Conservation (phyloP, 768 basidiomycete genomes). For the Boletus rubescentipes region DNA sequence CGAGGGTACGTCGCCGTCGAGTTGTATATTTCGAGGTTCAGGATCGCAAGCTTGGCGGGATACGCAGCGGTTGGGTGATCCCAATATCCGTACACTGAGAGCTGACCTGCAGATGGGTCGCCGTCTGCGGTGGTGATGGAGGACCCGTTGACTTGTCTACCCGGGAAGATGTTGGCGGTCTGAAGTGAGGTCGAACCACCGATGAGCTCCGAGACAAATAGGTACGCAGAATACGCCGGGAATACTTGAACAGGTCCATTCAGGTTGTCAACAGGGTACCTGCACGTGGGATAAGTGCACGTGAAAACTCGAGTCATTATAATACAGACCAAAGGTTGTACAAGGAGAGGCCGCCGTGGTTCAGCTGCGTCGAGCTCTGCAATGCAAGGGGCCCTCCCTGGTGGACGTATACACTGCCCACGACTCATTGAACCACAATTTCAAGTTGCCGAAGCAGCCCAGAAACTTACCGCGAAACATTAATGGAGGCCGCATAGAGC, state of each 20-base stretch:
- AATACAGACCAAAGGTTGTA: conserved; percentile 46
- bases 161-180: conserved; percentile 51
- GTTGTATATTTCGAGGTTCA: conserved; percentile 54
- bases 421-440: not conserved
- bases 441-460: not conserved
- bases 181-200: conserved; percentile 43
- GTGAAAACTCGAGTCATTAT: not conserved
- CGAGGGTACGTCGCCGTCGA: conserved; percentile 42
- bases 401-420: conserved; percentile 47
- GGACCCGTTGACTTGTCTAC: conserved; percentile 51
- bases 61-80: conserved; percentile 31
- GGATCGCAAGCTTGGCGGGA: conserved; percentile 46
- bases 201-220: conserved; percentile 50
- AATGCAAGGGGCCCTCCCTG: conserved; percentile 53
- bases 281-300: conserved; percentile 14
- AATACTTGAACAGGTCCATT: conserved; percentile 52
- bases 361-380: conserved; percentile 44
- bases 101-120: conserved; percentile 46
- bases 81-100: conserved; percentile 55
- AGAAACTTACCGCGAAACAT: conserved; percentile 42
- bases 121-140: conserved; percentile 51
- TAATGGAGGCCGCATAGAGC: conserved; percentile 36
- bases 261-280: conserved; percentile 48
- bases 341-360: conserved; percentile 33
- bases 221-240: conserved; percentile 52